phyloP scores from a whole-genome alignment of 768 basidiomycete species.

The Psilocybe cubensis region DNA sequence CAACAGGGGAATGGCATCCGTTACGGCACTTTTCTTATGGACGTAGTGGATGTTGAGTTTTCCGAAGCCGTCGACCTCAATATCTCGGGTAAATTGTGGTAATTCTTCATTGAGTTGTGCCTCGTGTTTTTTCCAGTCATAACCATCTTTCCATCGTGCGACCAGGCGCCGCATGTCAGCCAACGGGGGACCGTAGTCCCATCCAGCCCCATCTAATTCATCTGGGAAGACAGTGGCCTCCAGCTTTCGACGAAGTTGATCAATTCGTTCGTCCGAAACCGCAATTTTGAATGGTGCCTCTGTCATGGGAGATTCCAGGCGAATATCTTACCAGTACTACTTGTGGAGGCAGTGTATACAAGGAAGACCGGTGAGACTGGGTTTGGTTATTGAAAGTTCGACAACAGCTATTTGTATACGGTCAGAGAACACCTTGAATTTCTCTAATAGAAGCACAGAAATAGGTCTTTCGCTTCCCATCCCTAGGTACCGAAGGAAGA shows the following conservation, averaged over 20 bases:
- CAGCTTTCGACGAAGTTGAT: slow-evolving; percentile 48
- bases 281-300: slow-evolving; percentile 48
- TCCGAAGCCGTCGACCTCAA: slow-evolving; percentile 51
- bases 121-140: slow-evolving; percentile 61
- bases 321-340: neutral
- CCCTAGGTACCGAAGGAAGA: neutral
- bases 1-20: slow-evolving; percentile 57
- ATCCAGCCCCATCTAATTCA: slow-evolving; percentile 54
- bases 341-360: neutral
- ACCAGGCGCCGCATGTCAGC: slow-evolving; percentile 52
- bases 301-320: neutral
- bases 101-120: slow-evolving; percentile 51
- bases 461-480: neutral
- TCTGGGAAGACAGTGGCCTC: slow-evolving; percentile 53
- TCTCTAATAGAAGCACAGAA: neutral
- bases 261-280: slow-evolving; percentile 45
- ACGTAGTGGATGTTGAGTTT: slow-evolving; percentile 56
- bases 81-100: slow-evolving; percentile 57
- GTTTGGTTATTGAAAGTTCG: no score
- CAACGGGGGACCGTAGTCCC: slow-evolving; percentile 61
- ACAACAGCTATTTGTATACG: no score
- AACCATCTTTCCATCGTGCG: slow-evolving; percentile 52
- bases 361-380: neutral
- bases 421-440: no score
- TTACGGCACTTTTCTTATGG: slow-evolving; percentile 49